Evolutionary conservation across 441 rosid species (phyloP), one percentile per base, ranked within the genome.

Genomic region (Gossypium schwendimanii): DNA sequence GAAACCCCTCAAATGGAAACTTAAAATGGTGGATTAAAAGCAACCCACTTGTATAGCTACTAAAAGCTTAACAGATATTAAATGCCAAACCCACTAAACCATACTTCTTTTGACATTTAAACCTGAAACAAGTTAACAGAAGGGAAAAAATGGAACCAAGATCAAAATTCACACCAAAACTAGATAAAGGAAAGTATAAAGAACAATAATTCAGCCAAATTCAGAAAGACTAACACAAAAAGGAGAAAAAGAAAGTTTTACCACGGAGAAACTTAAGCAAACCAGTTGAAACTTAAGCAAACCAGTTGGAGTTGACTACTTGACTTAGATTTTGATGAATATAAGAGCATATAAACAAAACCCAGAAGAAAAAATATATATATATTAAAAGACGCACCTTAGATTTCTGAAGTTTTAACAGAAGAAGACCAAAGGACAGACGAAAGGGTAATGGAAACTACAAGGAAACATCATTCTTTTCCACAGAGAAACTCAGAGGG

Each of bases 71-170:
- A 53, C 58, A 8, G 58, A 53, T 7, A 45, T 4, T 45, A 45
- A 53, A 18, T 53, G 21, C 21, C 58, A 18, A 53, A 53, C 67
- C 63, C 31, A 45, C 70, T 50, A 65, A 58, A 63, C 21, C 70
- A 53, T 41, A 52, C 50, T 63, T 44, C 70, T 45, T 54, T 15
- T 7, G 63, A 36, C 69, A 74, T 57, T 58, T 66, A 79, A 52
- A 21, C 87, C 87, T 85, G 84, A 31, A 78, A 76, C 39, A 67
- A 77, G 53, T 45, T 63, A 23, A 21, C 31, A 26, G 49, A 47
- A 44, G 4, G 7, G 12, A 10, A 11, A 18, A 18, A 39, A 45
- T 0, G 60, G 12, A 55, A 55, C 26, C 12, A 65, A 58, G 15
- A 31, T 74, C 65, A 67, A 58, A 63, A 20, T 45, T 24, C 47